These are phyloP conservation scores for Pseudopediastrum boryanum DNA, from an alignment of 139 green algal species.

Conservation along the genomic window DNA sequence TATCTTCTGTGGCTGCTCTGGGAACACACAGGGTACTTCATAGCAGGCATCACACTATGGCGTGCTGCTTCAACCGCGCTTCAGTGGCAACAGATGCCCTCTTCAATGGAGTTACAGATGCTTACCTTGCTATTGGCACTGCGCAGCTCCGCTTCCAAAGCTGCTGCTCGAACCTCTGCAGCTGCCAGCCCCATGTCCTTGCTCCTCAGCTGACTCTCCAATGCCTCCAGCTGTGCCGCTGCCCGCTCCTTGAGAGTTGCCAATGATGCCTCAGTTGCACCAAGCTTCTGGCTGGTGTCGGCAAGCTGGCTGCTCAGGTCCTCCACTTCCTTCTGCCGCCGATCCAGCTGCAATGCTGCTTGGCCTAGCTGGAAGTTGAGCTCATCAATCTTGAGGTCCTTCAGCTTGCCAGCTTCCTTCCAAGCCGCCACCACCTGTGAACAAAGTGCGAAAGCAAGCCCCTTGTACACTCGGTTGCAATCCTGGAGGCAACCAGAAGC, in stretches of 20 bases:
- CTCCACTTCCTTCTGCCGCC: neutral
- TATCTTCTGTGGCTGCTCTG: no score
- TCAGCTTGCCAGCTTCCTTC: conserved; percentile 32
- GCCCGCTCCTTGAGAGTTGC: neutral
- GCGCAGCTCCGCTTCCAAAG: conserved; percentile 25
- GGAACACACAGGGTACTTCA: no score
- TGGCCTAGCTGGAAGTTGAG: conserved; percentile 40
- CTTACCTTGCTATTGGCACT: conserved; percentile 26
- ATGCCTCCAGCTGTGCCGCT: conserved; percentile 30
- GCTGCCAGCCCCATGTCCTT: conserved; percentile 21
- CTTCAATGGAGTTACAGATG: neutral
- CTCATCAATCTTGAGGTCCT: conserved; percentile 40
- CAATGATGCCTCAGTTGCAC: conserved; percentile 9
- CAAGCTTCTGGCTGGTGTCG: conserved; percentile 15
- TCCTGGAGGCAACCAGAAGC: no score
- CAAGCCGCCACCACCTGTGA: conserved; percentile 28
- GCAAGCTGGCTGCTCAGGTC: conserved; percentile 20
- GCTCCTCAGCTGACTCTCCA: conserved; percentile 26
- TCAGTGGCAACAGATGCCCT: neutral
- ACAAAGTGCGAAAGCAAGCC: no score
- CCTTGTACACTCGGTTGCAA: no score
- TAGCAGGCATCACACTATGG: no score
- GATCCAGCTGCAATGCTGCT: conserved; percentile 16
- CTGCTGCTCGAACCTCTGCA: neutral
- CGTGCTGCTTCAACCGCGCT: no score